Evolutionary conservation across 352 stramenopile genomes (phyloP).

Genomic region (Globisporangium emineosum): DNA sequence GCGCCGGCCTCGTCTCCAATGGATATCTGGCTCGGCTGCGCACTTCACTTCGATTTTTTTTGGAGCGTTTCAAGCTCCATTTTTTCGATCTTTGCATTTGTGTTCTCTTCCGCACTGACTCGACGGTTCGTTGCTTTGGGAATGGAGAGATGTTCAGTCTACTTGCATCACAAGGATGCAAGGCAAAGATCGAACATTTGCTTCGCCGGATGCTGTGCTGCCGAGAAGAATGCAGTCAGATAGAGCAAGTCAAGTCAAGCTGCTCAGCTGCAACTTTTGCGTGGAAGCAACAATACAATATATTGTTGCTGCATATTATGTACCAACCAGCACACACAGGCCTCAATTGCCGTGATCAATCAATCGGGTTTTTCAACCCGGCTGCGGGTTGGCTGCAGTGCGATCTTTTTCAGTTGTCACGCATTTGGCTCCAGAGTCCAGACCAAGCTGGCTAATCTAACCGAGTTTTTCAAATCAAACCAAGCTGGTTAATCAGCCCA

Average conservation of each 20-base stretch:
- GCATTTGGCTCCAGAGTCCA: neutral
- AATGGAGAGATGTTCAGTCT: no score
- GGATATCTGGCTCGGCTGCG: neutral
- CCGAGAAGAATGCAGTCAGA: neutral
- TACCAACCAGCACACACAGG: neutral
- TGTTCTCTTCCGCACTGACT: neutral
- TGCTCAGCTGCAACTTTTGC: no score
- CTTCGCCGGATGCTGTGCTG: no score
- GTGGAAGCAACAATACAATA: no score
- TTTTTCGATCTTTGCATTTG: conserved; percentile 6
- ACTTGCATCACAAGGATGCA: no score
- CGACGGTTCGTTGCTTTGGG: no score
- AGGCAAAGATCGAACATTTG: neutral
- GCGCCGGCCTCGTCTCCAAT: neutral
- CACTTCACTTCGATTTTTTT: conserved; percentile 8
- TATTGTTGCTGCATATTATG: no score
- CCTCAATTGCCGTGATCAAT: neutral
- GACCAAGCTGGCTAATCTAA: no score
- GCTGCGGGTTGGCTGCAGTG: neutral
- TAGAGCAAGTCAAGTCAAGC: neutral
- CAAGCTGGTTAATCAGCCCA: no score
- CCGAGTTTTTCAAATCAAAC: no score
- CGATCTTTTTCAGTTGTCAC: neutral
- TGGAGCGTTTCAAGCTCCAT: conserved; percentile 10
- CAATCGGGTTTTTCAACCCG: neutral